phyloP scores from a whole-genome alignment of 140 eudicot species.

The Cichorium intybus region DNA sequence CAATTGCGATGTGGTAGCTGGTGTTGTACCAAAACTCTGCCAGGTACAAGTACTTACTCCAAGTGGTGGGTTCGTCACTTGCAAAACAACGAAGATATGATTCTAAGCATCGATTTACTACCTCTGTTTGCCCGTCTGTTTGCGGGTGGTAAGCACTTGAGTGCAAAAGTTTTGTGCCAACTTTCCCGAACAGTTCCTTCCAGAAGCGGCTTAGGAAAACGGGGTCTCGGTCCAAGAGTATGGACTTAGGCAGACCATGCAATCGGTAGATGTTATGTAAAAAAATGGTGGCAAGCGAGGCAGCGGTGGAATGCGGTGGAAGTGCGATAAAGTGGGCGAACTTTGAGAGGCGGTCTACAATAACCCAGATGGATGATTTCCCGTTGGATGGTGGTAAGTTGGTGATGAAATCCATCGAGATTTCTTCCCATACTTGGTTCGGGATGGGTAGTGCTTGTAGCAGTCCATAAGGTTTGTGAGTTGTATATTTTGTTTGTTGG shows the following conservation, averaged over 20 bases:
- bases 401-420: background rate
- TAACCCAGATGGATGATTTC: background rate
- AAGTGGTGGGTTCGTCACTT: background rate
- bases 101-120: background rate
- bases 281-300: background rate
- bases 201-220: background rate
- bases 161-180: background rate
- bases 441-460: background rate
- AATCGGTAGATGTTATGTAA: background rate
- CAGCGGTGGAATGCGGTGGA: background rate
- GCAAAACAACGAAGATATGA: background rate
- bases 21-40: slow-evolving; percentile 15
- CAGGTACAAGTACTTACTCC: background rate
- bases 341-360: background rate
- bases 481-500: background rate
- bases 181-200: background rate
- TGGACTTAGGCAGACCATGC: background rate
- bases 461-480: background rate
- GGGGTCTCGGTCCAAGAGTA: background rate
- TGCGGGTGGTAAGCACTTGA: background rate
- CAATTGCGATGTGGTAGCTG: background rate
- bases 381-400: background rate
- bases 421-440: background rate
- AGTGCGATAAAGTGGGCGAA: background rate
- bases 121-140: background rate